Conservation (phyloP, 352 stramenopile genomes). For the Salisapilia sapeloensis region DNA sequence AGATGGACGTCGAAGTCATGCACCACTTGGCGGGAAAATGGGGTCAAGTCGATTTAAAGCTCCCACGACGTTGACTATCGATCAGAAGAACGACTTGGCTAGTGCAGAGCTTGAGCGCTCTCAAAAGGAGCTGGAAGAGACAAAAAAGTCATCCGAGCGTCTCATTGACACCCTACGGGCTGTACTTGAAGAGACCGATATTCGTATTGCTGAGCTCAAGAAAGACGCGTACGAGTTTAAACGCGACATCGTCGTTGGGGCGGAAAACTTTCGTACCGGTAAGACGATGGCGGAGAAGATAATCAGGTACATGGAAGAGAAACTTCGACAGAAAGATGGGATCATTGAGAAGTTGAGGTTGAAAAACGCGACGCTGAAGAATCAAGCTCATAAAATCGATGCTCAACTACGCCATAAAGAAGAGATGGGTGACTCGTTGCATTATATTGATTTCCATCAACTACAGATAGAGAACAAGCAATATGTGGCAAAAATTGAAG, state of each 20-base stretch:
- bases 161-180: conserved; percentile 88
- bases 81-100: conserved; percentile 88
- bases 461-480: conserved; percentile 96
- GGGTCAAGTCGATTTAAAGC: conserved; percentile 30
- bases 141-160: conserved; percentile 78
- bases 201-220: conserved; percentile 89
- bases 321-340: conserved; percentile 82
- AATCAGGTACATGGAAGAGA: conserved; percentile 91
- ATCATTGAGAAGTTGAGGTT: conserved; percentile 88
- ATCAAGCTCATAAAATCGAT: conserved; percentile 85
- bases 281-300: conserved; percentile 90
- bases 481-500: conserved; percentile 89
- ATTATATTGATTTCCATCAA: conserved; percentile 94
- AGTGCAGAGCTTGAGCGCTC: conserved; percentile 75
- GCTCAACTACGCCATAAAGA: conserved; percentile 86
- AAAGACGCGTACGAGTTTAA: conserved; percentile 95
- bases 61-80: conserved; percentile 67
- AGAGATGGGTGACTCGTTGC: conserved; percentile 88
- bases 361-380: conserved; percentile 89
- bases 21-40: not conserved
- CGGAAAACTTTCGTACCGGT: conserved; percentile 87
- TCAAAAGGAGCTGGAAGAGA: conserved; percentile 82
- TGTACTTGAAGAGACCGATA: conserved; percentile 88
- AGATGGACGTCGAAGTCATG: conserved; percentile 27
- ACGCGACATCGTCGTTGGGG: conserved; percentile 86